phyloP scores from a whole-genome alignment of 106 monocot species.

The Xerophyta viscosa region DNA sequence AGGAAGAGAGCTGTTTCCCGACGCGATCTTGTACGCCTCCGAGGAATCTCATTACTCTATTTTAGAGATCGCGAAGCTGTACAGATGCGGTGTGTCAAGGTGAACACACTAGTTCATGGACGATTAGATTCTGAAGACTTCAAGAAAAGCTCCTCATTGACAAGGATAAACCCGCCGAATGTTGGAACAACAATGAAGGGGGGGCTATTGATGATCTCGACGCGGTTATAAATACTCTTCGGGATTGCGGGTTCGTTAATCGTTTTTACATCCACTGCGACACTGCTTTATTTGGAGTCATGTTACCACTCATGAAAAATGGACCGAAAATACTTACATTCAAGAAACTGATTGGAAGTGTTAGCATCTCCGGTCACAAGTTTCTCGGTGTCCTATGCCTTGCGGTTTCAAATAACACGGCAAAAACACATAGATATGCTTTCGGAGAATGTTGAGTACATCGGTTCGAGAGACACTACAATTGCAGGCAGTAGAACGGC shows the following conservation, averaged over 20 bases:
- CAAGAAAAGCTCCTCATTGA: constrained; percentile 34
- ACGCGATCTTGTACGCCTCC: constrained; percentile 62
- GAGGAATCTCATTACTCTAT: constrained; percentile 68
- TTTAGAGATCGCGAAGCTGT: constrained; percentile 69
- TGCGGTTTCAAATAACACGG: constrained; percentile 75
- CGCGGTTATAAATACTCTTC: constrained; percentile 68
- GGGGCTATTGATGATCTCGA: constrained; percentile 91
- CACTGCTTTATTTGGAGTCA: constrained; percentile 76
- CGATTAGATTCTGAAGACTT: constrained; percentile 61
- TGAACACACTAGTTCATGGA: constrained; percentile 48
- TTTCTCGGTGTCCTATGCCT: constrained; percentile 81
- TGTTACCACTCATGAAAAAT: constrained; percentile 58
- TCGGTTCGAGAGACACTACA: constrained; percentile 81
- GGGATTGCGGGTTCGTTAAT: constrained; percentile 64
- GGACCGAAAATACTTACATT: constrained; percentile 23
- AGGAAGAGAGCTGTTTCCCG: constrained; percentile 61
- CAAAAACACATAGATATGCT: constrained; percentile 60
- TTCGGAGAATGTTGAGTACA: constrained; percentile 72
- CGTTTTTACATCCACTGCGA: constrained; percentile 95
- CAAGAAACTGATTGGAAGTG: constrained; percentile 67
- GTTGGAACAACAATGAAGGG: constrained; percentile 84
- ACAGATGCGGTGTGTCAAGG: constrained; percentile 58
- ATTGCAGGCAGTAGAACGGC: constrained; percentile 87
- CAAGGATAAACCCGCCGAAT: constrained; percentile 51
- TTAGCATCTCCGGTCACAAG: constrained; percentile 80